A percentile compares a stretch with the other conserved stretches of the same genome.
These are phyloP conservation scores for Solanum peruvianum DNA, from an alignment of 257 asterid genomes.

Conservation along the genomic window DNA sequence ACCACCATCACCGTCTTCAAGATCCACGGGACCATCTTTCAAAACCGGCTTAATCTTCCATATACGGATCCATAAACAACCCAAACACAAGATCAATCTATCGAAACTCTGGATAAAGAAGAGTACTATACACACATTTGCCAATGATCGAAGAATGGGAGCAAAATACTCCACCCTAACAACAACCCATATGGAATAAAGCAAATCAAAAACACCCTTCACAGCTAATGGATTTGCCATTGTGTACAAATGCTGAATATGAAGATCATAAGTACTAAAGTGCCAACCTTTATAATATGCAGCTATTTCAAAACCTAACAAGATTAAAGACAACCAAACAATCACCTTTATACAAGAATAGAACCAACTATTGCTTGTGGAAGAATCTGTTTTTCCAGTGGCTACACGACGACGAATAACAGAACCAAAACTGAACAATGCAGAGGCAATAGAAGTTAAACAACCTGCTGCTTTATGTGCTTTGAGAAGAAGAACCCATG, in stretches of 20 bases:
- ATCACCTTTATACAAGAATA: conserved; percentile 47
- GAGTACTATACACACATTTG: conserved; percentile 59
- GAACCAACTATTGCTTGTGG: conserved; percentile 40
- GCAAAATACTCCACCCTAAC: conserved; percentile 84
- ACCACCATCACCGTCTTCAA: conserved; percentile 56
- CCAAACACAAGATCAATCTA: conserved; percentile 66
- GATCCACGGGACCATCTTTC: conserved; percentile 43
- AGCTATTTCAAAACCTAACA: conserved; percentile 57
- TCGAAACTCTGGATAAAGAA: conserved; percentile 83
- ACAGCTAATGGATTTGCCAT: conserved; percentile 33
- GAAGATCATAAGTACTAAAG: conserved; percentile 52
- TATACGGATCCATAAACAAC: conserved; percentile 72
- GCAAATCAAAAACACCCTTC: conserved; percentile 45
- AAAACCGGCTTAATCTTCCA: conserved; percentile 54
- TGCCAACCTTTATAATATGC: conserved; percentile 89
- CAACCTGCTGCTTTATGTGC: conserved; percentile 95
- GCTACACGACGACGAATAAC: conserved; percentile 69
- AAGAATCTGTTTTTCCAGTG: conserved; percentile 67
- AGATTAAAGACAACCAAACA: conserved; percentile 44
- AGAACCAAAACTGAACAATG: conserved; percentile 54
- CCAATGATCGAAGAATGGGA: conserved; percentile 64
- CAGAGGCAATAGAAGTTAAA: conserved; percentile 69
- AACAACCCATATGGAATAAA: conserved; percentile 64
- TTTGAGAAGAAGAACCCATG: conserved; percentile 85
- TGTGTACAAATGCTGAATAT: conserved; percentile 32